Conservation (phyloP, 352 stramenopile genomes). For the Pilasporangium apinafurcum region DNA sequence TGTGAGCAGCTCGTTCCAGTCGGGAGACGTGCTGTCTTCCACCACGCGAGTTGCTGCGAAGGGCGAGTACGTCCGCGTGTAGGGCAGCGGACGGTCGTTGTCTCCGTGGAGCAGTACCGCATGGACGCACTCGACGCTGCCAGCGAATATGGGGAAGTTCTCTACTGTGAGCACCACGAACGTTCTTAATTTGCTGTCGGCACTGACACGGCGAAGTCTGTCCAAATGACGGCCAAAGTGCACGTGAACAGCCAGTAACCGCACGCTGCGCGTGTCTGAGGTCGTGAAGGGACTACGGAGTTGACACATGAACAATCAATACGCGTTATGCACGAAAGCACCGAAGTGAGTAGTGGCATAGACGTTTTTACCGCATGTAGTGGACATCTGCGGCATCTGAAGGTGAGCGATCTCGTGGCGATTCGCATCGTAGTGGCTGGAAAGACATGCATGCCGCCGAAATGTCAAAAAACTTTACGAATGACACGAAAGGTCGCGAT, state of each 20-base stretch:
- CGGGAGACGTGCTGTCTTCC: slow-evolving; percentile 18
- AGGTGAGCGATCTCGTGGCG: slow-evolving; percentile 6
- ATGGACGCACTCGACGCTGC: slow-evolving; percentile 2
- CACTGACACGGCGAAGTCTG: neutral
- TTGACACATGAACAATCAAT: neutral
- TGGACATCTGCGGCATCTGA: slow-evolving; percentile 1
- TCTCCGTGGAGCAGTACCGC: slow-evolving; percentile 6
- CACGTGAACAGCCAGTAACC: slow-evolving; percentile 46
- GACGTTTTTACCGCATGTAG: slow-evolving; percentile 13
- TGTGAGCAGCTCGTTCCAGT: slow-evolving; percentile 69
- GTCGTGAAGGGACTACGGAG: slow-evolving; percentile 50
- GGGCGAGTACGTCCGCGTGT: slow-evolving; percentile 43
- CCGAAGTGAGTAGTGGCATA: neutral
- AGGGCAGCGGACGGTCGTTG: slow-evolving; percentile 11
- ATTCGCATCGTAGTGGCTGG: slow-evolving; percentile 26
- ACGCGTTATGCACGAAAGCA: no score
- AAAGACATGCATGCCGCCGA: slow-evolving; percentile 38
- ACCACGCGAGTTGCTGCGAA: slow-evolving; percentile 62
- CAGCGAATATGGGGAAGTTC: slow-evolving; percentile 1
- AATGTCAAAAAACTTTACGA: neutral
- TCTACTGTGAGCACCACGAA: slow-evolving; percentile 32
- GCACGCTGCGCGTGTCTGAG: slow-evolving; percentile 20
- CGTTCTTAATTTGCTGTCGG: slow-evolving; percentile 4
- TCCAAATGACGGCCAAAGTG: slow-evolving; percentile 36
- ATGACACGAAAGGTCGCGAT: slow-evolving; percentile 6